A percentile compares a stretch with the other conserved stretches of the same genome.
phyloP scores from a whole-genome alignment of 805 yeast species.

The Lachancea dasiensis region DNA sequence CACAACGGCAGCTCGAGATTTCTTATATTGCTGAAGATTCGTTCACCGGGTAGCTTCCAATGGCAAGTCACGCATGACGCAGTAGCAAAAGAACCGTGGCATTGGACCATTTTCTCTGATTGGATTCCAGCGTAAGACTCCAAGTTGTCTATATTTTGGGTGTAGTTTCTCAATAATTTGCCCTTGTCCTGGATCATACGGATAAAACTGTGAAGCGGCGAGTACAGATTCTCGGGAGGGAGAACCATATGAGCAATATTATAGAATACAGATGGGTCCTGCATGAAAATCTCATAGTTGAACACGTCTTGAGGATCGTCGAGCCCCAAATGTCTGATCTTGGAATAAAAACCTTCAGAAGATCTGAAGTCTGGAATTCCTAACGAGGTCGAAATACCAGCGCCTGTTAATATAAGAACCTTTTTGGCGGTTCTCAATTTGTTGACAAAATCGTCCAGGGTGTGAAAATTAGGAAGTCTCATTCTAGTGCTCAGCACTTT shows the following conservation, averaged over 20 bases:
- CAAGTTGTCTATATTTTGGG: slow-evolving; percentile 85
- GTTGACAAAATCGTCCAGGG: slow-evolving; percentile 52
- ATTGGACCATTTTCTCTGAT: slow-evolving; percentile 66
- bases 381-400: slow-evolving; percentile 83
- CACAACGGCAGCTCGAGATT: slow-evolving; percentile 62
- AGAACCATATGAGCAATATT: slow-evolving; percentile 80
- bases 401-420: slow-evolving; percentile 79
- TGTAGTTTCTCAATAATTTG: slow-evolving; percentile 74
- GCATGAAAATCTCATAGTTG: slow-evolving; percentile 60
- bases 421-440: slow-evolving; percentile 51
- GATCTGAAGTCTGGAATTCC: slow-evolving; percentile 94
- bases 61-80: slow-evolving; percentile 82
- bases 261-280: slow-evolving; percentile 76
- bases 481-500: slow-evolving; percentile 53
- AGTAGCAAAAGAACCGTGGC: slow-evolving; percentile 88
- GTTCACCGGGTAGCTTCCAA: slow-evolving; percentile 57
- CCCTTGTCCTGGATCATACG: slow-evolving; percentile 66
- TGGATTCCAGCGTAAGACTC: slow-evolving; percentile 75
- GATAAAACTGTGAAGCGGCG: slow-evolving; percentile 81
- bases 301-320: slow-evolving; percentile 90
- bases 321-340: slow-evolving; percentile 59
- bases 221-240: slow-evolving; percentile 60
- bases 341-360: slow-evolving; percentile 75
- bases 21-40: slow-evolving; percentile 54
- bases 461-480: slow-evolving; percentile 46